Conservation (phyloP, 768 basidiomycete species). For the Baorangia bicolor region DNA sequence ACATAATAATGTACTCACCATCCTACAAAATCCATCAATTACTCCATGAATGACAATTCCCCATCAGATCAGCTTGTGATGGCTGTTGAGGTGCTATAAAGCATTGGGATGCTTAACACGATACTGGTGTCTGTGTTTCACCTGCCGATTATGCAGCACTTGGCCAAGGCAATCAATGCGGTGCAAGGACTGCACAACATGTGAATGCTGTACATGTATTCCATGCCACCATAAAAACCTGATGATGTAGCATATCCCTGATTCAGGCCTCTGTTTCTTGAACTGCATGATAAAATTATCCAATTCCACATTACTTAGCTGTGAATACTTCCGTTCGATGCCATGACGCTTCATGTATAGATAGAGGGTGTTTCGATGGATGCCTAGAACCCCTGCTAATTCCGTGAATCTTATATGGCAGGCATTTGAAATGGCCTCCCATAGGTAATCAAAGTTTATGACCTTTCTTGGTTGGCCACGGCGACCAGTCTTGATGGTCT, state of each 20-base stretch:
- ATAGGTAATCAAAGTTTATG: background rate
- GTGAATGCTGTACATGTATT: constrained; percentile 24
- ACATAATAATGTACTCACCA: constrained; percentile 19
- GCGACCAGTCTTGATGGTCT: background rate
- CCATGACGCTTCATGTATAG: constrained; percentile 8
- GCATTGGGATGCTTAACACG: background rate
- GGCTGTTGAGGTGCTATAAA: constrained; percentile 27
- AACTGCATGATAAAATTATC: constrained; percentile 9
- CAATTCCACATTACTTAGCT: constrained; percentile 6
- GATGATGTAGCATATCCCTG: constrained; percentile 29
- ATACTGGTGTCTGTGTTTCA: constrained; percentile 7
- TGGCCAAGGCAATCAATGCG: constrained; percentile 9
- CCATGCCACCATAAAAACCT: constrained; percentile 29
- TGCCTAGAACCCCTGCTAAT: constrained; percentile 2
- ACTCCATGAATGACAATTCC: constrained; percentile 28
- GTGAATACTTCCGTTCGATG: constrained; percentile 1
- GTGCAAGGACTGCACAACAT: constrained; percentile 26
- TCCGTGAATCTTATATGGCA: constrained; percentile 10
- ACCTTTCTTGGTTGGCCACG: background rate
- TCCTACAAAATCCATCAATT: constrained; percentile 29
- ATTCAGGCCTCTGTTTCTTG: constrained; percentile 19
- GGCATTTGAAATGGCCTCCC: background rate
- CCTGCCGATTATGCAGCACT: background rate
- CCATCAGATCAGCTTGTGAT: constrained; percentile 32
- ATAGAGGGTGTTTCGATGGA: constrained; percentile 8